These are phyloP conservation scores for Aspergillus taichungensis DNA, from an alignment of 495 filamentous ascomycete genomes.

Conservation along the genomic window DNA sequence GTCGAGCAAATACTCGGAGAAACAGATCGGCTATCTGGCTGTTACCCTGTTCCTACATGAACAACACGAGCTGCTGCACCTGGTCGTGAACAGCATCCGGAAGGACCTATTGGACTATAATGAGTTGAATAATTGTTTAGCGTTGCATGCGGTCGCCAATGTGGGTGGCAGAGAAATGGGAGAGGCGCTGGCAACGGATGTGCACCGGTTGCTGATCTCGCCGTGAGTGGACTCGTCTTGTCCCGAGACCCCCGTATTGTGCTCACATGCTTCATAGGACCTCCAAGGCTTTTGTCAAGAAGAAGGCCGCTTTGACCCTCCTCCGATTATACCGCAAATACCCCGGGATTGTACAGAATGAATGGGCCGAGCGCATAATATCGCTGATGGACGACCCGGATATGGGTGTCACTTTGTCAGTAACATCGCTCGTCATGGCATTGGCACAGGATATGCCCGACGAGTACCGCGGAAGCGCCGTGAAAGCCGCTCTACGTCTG, in stretches of 20 bases:
- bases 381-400: conserved; percentile 96
- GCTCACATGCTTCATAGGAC: conserved; percentile 45
- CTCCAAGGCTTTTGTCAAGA: conserved; percentile 97
- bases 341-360: conserved; percentile 81
- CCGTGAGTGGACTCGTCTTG: conserved; percentile 51
- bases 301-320: conserved; percentile 96
- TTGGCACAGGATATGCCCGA: conserved; percentile 88
- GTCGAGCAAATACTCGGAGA: conserved; percentile 95
- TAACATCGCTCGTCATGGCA: conserved; percentile 95
- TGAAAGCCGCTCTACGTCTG: conserved; percentile 81
- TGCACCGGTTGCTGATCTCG: conserved; percentile 90
- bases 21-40: conserved; percentile 97
- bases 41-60: conserved; percentile 97
- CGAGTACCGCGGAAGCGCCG: conserved; percentile 86
- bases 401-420: conserved; percentile 88
- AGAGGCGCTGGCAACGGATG: conserved; percentile 85
- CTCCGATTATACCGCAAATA: conserved; percentile 93
- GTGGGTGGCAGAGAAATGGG: conserved; percentile 96
- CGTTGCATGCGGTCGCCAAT: conserved; percentile 98
- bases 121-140: conserved; percentile 94
- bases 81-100: conserved; percentile 97
- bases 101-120: conserved; percentile 93
- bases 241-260: neutral
- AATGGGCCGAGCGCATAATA: conserved; percentile 97
- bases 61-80: conserved; percentile 87